Evolutionary conservation across 2,329 filamentous ascomycete genomes (phyloP).

Genomic region (Hymenoscyphus occultus): DNA sequence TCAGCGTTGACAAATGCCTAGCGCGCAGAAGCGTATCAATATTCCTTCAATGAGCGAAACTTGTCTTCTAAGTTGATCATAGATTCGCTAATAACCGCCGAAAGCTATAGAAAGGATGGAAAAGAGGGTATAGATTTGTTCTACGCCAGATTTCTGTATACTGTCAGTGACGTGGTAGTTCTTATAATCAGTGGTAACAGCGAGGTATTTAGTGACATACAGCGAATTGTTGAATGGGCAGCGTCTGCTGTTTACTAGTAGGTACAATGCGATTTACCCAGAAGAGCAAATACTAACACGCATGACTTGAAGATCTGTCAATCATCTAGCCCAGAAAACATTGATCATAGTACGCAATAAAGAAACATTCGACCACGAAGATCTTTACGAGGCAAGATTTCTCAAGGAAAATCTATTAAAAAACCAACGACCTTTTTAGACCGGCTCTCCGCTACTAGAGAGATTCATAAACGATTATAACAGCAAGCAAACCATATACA

Average conservation of each 20-base stretch:
- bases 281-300: neutral
- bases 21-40: conserved; percentile 2
- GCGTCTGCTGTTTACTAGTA: conserved; percentile 19
- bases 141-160: conserved; percentile 28
- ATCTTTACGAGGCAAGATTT: conserved; percentile 13
- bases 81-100: conserved; percentile 13
- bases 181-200: conserved; percentile 26
- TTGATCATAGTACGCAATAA: conserved; percentile 28
- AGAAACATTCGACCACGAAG: conserved; percentile 12
- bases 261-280: neutral
- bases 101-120: conserved; percentile 18
- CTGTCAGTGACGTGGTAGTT: conserved; percentile 30
- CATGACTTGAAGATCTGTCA: conserved; percentile 17
- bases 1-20: conserved; percentile 20
- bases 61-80: conserved; percentile 8
- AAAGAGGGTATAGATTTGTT: conserved; percentile 27
- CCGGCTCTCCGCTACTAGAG: conserved; percentile 12
- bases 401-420: conserved; percentile 15
- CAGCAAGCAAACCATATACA: conserved; percentile 9
- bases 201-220: conserved; percentile 14
- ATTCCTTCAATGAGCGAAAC: neutral
- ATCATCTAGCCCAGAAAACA: conserved; percentile 27
- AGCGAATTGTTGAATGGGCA: conserved; percentile 25
- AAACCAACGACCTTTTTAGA: conserved; percentile 11
- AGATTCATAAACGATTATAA: conserved; percentile 15